phyloP scores from a whole-genome alignment of 2,329 filamentous ascomycete genomes.

The Colletotrichum viniferum region DNA sequence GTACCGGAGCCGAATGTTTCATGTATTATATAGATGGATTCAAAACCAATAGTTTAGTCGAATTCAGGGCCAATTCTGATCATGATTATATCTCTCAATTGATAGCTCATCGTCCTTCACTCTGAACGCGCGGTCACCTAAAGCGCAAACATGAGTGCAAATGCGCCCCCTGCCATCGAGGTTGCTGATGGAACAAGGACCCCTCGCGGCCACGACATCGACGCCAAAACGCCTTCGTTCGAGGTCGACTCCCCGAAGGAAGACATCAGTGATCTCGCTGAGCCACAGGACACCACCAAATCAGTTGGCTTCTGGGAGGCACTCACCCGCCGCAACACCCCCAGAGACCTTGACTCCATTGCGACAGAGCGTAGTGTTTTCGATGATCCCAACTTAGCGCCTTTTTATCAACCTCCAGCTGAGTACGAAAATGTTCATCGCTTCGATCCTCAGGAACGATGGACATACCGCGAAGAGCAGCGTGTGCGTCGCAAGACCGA shows the following conservation, averaged over 20 bases:
- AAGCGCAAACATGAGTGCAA: neutral
- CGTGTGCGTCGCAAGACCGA: constrained; percentile 46
- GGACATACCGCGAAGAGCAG: constrained; percentile 7
- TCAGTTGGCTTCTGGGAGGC: neutral
- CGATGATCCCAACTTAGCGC: neutral
- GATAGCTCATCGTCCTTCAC: neutral
- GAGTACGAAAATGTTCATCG: neutral
- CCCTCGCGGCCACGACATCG: neutral
- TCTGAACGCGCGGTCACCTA: neutral
- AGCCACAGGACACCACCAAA: neutral
- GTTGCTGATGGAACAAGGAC: neutral
- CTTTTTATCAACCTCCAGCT: neutral
- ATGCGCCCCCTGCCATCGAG: neutral
- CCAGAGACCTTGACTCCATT: constrained; percentile 22
- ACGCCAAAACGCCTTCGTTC: neutral
- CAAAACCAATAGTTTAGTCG: neutral
- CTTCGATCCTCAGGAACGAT: constrained; percentile 10
- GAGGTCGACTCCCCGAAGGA: neutral
- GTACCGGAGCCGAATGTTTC: neutral
- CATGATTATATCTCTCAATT: neutral
- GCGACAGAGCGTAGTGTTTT: constrained; percentile 23
- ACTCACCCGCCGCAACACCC: neutral
- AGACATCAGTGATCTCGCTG: neutral
- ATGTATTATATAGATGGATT: neutral
- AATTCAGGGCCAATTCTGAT: neutral